These are phyloP conservation scores for Wickerhamiella slavikovae DNA, from an alignment of 805 yeast species.

Conservation along the genomic window DNA sequence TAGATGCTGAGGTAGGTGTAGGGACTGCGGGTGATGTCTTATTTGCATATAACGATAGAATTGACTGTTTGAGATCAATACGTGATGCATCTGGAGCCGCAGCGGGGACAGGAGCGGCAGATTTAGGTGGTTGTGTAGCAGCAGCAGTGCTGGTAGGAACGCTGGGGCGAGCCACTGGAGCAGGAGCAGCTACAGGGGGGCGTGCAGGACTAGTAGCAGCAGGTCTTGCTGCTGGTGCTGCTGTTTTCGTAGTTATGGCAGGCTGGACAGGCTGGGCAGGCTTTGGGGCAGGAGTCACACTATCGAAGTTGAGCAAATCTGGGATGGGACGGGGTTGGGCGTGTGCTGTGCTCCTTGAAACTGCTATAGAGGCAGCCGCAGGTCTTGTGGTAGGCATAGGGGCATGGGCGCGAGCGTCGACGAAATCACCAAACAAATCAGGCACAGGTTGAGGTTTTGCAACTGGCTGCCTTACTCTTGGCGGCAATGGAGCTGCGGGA, in stretches of 20 bases:
- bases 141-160: background rate
- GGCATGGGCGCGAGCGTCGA: background rate
- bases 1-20: background rate
- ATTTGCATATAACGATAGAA: constrained; percentile 62
- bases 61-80: constrained; percentile 82
- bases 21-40: constrained; percentile 25
- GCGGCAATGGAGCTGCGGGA: background rate
- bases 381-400: background rate
- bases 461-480: background rate
- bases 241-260: no score
- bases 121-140: background rate
- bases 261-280: background rate
- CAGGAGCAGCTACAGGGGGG: background rate
- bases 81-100: constrained; percentile 21
- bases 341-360: background rate
- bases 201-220: background rate
- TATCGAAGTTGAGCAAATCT: background rate
- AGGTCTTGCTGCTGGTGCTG: background rate
- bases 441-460: background rate
- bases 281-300: background rate
- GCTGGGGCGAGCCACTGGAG: background rate
- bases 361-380: background rate
- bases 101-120: background rate
- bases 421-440: background rate
- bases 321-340: background rate